Evolutionary conservation across 768 basidiomycete species (phyloP).

Genomic region (Kwoniella europaea): DNA sequence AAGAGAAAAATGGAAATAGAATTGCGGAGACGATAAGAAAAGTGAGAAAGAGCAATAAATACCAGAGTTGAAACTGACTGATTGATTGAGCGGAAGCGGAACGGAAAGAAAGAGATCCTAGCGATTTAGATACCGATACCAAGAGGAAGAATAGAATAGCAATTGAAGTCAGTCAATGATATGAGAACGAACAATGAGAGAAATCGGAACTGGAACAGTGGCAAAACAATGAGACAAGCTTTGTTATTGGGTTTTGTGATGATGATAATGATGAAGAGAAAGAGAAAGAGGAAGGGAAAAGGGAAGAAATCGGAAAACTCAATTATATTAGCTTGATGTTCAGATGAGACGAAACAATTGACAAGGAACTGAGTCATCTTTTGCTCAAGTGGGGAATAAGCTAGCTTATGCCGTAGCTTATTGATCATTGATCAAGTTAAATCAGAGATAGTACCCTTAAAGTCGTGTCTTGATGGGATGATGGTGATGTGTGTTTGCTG

Average conservation of each 20-base stretch:
- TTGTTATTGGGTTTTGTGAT: neutral
- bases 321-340: neutral
- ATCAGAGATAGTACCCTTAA: neutral
- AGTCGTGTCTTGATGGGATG: conserved; percentile 13
- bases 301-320: conserved; percentile 6
- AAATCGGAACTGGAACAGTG: neutral
- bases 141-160: neutral
- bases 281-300: neutral
- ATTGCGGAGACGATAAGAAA: neutral
- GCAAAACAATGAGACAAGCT: neutral
- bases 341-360: neutral
- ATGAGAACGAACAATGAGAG: neutral
- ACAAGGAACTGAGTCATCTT: neutral
- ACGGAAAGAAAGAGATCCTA: conserved; percentile 2
- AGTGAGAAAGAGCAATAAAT: neutral
- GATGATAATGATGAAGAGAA: neutral
- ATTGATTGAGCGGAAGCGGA: neutral
- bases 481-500: neutral
- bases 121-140: neutral
- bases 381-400: neutral
- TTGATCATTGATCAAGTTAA: neutral
- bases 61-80: neutral
- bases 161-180: neutral
- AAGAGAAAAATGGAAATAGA: neutral
- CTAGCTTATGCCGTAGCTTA: neutral